A percentile compares a stretch with the other conserved stretches of the same genome.
Conservation (phyloP, 1,284 basidiomycete species). For the Limonomyces culmigenus region DNA sequence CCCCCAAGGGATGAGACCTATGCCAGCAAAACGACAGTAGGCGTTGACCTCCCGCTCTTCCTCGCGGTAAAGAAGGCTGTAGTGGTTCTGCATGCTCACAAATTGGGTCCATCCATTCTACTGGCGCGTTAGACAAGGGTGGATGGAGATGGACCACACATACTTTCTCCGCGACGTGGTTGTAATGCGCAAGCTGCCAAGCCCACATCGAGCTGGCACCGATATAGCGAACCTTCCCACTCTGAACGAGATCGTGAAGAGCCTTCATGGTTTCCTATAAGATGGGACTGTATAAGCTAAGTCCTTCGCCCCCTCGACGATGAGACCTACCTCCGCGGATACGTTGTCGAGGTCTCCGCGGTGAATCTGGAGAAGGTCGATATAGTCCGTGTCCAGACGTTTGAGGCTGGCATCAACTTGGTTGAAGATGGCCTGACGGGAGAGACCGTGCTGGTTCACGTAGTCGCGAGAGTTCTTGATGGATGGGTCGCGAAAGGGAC, state of each 20-base stretch:
- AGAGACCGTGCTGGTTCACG: conserved; percentile 26
- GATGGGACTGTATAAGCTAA: too few species aligned
- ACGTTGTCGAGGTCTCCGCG: conserved; percentile 17
- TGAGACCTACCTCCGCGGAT: too few species aligned
- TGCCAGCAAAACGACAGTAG: conserved; percentile 9
- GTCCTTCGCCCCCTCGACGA: too few species aligned
- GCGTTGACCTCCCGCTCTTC: conserved; percentile 11
- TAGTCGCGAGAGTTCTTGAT: conserved; percentile 15
- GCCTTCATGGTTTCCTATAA: conserved; percentile 30
- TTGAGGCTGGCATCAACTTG: conserved; percentile 23
- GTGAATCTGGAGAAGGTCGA: conserved; percentile 30
- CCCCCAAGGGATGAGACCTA: conserved; percentile 15
- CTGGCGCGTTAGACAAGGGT: conserved; percentile 7
- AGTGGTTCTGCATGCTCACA: conserved; percentile 19
- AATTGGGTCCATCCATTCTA: conserved; percentile 13
- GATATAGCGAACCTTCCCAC: conserved; percentile 26
- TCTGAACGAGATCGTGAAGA: conserved; percentile 23
- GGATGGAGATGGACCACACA: not conserved
- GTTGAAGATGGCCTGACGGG: conserved; percentile 26
- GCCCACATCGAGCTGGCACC: conserved; percentile 25
- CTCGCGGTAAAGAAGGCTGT: conserved; percentile 15
- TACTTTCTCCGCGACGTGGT: not conserved
- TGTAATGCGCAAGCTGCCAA: conserved; percentile 19
- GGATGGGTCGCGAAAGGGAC: not conserved
- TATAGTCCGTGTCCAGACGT: conserved; percentile 24